A percentile compares a stretch with the other conserved stretches of the same genome.
phyloP scores from a whole-genome alignment of 2,329 filamentous ascomycete species.

The Biscogniauxia mediterranea region DNA sequence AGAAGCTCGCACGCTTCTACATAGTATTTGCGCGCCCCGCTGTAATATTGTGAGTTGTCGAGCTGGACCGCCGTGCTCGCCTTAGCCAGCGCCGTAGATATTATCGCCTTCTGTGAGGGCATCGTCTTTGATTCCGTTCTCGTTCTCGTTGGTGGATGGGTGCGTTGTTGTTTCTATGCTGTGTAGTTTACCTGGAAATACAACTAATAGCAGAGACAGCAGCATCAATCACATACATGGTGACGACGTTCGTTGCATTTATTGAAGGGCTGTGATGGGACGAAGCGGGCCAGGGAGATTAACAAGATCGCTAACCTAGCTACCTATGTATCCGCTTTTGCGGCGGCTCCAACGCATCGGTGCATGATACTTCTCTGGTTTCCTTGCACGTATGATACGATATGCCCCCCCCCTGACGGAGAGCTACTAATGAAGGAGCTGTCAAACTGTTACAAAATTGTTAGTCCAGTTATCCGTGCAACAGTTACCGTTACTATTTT shows the following conservation, averaged over 20 bases:
- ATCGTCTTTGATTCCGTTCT: slow-evolving; percentile 10
- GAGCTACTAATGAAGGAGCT: neutral
- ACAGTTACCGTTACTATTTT: neutral
- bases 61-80: slow-evolving; percentile 30
- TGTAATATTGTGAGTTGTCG: slow-evolving; percentile 28
- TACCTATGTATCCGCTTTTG: slow-evolving; percentile 5
- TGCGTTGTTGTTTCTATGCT: too few species aligned
- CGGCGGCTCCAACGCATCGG: neutral
- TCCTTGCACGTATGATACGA: neutral
- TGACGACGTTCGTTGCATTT: neutral
- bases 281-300: neutral
- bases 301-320: neutral
- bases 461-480: neutral
- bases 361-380: neutral
- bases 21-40: slow-evolving; percentile 28
- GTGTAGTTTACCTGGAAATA: too few species aligned
- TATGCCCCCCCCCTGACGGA: neutral
- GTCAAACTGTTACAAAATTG: neutral
- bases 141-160: too few species aligned
- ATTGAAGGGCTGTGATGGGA: neutral
- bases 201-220: neutral
- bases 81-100: slow-evolving; percentile 27
- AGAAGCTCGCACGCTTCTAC: slow-evolving; percentile 24
- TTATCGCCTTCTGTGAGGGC: slow-evolving; percentile 27
- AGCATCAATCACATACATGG: neutral